phyloP scores from a whole-genome alignment of 257 asterid species.

The Petunia secreta region DNA sequence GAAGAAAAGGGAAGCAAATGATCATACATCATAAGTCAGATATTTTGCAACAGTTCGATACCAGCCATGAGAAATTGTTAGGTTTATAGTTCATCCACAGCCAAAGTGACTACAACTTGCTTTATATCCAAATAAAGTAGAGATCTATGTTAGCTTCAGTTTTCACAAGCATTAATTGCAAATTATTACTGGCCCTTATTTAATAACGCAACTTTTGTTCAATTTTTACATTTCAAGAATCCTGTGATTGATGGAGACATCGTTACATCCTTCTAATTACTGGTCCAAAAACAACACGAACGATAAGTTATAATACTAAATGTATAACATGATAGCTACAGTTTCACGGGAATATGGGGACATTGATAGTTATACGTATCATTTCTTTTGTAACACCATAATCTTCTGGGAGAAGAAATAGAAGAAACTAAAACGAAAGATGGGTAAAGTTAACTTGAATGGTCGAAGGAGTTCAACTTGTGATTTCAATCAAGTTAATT shows the following conservation, averaged over 20 bases:
- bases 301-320: neutral
- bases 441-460: neutral
- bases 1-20: neutral
- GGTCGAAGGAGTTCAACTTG: slow-evolving; percentile 39
- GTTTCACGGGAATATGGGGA: neutral
- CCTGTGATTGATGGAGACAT: neutral
- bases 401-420: neutral
- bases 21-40: neutral
- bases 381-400: neutral
- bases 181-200: neutral
- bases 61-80: neutral
- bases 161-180: neutral
- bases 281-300: neutral
- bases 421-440: neutral
- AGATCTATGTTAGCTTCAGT: neutral
- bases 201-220: neutral
- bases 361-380: neutral
- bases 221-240: neutral
- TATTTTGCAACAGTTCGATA: neutral
- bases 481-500: slow-evolving; percentile 30
- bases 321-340: neutral
- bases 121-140: neutral
- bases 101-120: no score
- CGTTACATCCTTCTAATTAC: neutral
- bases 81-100: neutral